Base-by-base conservation (phyloP, 768 basidiomycete species). In the Amanita rubescens region DNA sequence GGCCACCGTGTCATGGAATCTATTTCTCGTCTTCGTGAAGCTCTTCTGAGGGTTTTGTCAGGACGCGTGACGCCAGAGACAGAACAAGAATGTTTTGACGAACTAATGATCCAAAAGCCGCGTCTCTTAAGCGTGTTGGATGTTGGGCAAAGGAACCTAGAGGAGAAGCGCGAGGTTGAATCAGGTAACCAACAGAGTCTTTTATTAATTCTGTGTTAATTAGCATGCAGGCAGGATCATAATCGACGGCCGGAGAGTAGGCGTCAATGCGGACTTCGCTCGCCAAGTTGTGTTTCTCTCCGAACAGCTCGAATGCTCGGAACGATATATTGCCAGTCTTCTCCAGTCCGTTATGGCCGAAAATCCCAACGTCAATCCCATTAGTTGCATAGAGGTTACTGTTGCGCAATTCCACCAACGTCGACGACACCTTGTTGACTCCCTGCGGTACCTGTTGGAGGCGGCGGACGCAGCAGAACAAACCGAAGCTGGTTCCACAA, bases 291-390 rank as follows among this genome's bases (percentile, higher is more conserved):
- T 88, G 52, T 88, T 90, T 67, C 79, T 94, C 52, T 81, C 93
- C 0, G 82, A 87, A 62, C 81, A 90, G 51, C 83, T 96, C 50
- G 76, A 81, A 60, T 82, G 82, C 58, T 94, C 93, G 11, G 93
- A 95, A 70, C 81, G 84, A 59, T 83, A 88, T 67, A 70, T 84
- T 48, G 88, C 91, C 3, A 74, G 74, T 19, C 77, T 91, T 15
- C 72, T 91, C 43, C 80, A 87, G 54, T 69, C 77, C 19, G 74
- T 86, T 38, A 83, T 84, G 69, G 60, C 76, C 1, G 70, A 76
- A 55, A 82, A 84, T 60, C 84, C 88, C 0, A 89, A 90, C 57
- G 69, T 85, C 14, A 71, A 67, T 3, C 70, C 79, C 4, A 74
- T 80, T 1, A 74, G 71, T 52, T 79, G 73, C 48, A 71, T 90